phyloP scores from a whole-genome alignment of 345 rosid species.

The Sisymbrium irio region DNA sequence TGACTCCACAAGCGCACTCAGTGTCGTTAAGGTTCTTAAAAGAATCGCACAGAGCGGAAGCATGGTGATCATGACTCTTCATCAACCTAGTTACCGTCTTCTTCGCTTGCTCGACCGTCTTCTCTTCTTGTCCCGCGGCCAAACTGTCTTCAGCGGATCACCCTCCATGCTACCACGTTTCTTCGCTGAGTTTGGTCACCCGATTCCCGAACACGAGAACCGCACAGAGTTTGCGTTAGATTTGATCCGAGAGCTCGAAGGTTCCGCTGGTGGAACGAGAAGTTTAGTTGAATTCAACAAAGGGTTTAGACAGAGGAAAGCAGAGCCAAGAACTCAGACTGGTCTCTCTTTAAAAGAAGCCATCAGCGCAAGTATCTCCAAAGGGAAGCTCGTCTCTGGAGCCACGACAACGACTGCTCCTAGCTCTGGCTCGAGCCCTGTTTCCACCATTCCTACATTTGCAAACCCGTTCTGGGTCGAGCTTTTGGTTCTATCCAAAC shows the following conservation, averaged over 20 bases:
- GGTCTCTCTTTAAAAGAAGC: slow-evolving; percentile 29
- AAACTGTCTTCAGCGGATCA: slow-evolving; percentile 82
- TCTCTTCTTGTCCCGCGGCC: slow-evolving; percentile 79
- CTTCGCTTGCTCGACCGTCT: slow-evolving; percentile 71
- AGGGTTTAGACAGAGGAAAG: slow-evolving; percentile 27
- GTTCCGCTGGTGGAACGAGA: slow-evolving; percentile 72
- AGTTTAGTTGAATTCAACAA: slow-evolving; percentile 74
- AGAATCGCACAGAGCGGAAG: slow-evolving; percentile 88
- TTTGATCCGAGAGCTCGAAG: slow-evolving; percentile 79
- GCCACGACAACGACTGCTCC: background rate
- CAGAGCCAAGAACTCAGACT: slow-evolving; percentile 31
- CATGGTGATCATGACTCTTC: slow-evolving; percentile 84
- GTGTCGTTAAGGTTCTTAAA: slow-evolving; percentile 83
- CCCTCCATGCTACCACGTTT: slow-evolving; percentile 52
- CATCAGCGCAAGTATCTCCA: slow-evolving; percentile 34
- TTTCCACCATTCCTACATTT: slow-evolving; percentile 29
- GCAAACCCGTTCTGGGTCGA: slow-evolving; percentile 38
- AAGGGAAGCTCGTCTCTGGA: slow-evolving; percentile 37
- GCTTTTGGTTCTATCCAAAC: slow-evolving; percentile 30
- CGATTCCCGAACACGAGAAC: slow-evolving; percentile 85
- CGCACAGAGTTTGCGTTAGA: slow-evolving; percentile 83
- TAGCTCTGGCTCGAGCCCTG: slow-evolving; percentile 8
- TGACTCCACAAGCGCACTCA: slow-evolving; percentile 85
- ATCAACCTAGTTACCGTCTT: slow-evolving; percentile 77
- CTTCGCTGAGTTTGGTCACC: slow-evolving; percentile 77